Evolutionary conservation across 2,329 filamentous ascomycete genomes (phyloP).

Genomic region (Colletotrichum melonis): DNA sequence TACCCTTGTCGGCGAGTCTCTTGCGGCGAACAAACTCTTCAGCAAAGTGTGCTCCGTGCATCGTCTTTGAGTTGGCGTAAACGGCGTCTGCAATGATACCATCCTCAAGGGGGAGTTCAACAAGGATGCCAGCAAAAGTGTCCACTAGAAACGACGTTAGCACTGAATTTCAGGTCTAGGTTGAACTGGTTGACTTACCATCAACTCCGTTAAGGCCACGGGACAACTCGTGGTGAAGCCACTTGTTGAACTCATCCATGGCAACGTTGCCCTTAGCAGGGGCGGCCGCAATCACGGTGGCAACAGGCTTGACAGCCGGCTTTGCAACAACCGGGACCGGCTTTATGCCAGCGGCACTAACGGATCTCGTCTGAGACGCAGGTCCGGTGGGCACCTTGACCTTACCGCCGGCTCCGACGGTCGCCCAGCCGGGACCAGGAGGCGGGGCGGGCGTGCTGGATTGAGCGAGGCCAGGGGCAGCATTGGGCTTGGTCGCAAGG

Average conservation of each 20-base stretch:
- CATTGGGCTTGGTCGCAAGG: constrained; percentile 75
- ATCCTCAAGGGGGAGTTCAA: constrained; percentile 79
- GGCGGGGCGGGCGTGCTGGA: constrained; percentile 55
- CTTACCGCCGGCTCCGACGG: constrained; percentile 93
- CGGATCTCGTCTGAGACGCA: constrained; percentile 59
- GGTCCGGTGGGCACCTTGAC: constrained; percentile 78
- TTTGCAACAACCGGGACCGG: constrained; percentile 59
- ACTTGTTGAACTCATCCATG: constrained; percentile 93
- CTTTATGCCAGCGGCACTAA: constrained; percentile 57
- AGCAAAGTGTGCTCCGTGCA: constrained; percentile 93
- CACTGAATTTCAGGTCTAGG: not conserved
- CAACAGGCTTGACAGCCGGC: constrained; percentile 60
- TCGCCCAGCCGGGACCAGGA: constrained; percentile 81
- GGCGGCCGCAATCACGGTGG: constrained; percentile 57
- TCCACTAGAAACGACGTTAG: constrained; percentile 70
- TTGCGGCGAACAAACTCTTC: constrained; percentile 95
- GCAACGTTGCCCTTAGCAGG: constrained; percentile 65
- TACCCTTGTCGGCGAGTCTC: constrained; percentile 91
- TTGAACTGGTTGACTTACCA: constrained; percentile 54
- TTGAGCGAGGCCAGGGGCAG: constrained; percentile 46
- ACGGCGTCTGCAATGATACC: constrained; percentile 91
- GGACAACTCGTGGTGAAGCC: constrained; percentile 83
- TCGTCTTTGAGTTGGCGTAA: constrained; percentile 86
- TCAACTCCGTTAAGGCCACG: constrained; percentile 73
- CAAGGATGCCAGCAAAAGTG: constrained; percentile 80